These are phyloP conservation scores for Penicillium thymicola DNA, from an alignment of 2,329 filamentous ascomycete species.

Conservation along the genomic window DNA sequence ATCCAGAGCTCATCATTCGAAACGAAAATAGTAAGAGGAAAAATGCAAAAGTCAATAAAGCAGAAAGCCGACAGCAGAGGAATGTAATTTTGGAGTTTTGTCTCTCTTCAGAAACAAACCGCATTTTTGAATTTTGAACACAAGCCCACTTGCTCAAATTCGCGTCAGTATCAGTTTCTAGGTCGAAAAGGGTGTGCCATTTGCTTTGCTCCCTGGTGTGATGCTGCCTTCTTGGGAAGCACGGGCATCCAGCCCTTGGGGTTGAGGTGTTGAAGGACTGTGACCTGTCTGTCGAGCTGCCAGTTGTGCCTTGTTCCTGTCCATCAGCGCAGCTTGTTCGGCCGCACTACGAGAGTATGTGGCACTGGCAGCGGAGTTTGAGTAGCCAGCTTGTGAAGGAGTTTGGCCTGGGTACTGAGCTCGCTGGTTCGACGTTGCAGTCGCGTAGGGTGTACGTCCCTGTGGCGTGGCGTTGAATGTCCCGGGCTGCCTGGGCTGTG, in stretches of 20 bases:
- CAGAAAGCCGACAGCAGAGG: neutral
- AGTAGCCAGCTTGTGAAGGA: conserved; percentile 29
- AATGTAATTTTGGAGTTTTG: neutral
- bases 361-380: conserved; percentile 35
- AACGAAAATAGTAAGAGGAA: neutral
- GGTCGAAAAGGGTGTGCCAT: conserved; percentile 30
- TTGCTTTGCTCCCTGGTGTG: conserved; percentile 34
- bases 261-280: conserved; percentile 35
- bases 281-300: conserved; percentile 32
- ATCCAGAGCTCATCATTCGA: neutral
- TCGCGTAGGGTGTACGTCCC: conserved; percentile 34
- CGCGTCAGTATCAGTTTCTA: conserved; percentile 3
- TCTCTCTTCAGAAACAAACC: neutral
- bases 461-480: conserved; percentile 35
- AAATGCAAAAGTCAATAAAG: neutral
- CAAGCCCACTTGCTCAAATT: neutral
- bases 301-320: conserved; percentile 39
- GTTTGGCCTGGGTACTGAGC: conserved; percentile 31
- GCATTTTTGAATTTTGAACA: conserved; percentile 3
- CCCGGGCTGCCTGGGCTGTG: conserved; percentile 34
- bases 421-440: conserved; percentile 29
- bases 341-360: conserved; percentile 40
- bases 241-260: conserved; percentile 23
- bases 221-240: conserved; percentile 35
- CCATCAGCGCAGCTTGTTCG: conserved; percentile 41